phyloP scores from a whole-genome alignment of 371 early-diverging fungal species.

The Catenaria anguillulae region DNA sequence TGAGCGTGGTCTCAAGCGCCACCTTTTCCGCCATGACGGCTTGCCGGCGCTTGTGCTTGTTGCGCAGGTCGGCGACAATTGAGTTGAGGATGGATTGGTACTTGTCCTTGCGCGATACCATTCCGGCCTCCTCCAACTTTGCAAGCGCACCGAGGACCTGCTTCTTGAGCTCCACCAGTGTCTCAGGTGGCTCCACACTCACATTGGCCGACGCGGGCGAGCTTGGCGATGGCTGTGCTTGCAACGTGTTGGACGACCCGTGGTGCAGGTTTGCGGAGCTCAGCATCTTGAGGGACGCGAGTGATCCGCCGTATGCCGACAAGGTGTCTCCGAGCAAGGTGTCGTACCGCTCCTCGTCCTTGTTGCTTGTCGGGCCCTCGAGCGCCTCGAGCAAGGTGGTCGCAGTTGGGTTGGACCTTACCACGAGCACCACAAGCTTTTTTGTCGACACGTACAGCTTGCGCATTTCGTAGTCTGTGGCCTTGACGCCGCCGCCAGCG shows the following conservation, averaged over 20 bases:
- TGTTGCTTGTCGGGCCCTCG: conserved; percentile 44
- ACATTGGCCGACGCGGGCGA: background rate
- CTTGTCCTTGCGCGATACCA: conserved; percentile 19
- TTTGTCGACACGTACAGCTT: conserved; percentile 78
- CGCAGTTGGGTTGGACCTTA: conserved; percentile 63
- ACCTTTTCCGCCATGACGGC: conserved; percentile 57
- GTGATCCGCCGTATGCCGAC: background rate
- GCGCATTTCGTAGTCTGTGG: conserved; percentile 45
- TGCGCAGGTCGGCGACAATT: conserved; percentile 58
- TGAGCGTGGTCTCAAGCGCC: conserved; percentile 57
- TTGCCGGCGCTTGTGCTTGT: conserved; percentile 69
- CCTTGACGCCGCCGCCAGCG: too few species aligned
- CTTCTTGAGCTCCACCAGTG: conserved; percentile 23
- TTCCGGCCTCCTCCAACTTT: conserved; percentile 23
- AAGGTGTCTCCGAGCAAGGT: background rate
- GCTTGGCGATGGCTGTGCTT: background rate
- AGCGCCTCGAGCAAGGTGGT: conserved; percentile 64
- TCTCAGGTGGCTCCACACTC: too few species aligned
- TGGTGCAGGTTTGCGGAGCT: background rate
- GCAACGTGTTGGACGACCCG: background rate
- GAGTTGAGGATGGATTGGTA: conserved; percentile 34
- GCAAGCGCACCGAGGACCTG: conserved; percentile 33
- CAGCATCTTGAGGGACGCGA: background rate
- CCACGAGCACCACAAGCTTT: conserved; percentile 60
- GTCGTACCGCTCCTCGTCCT: conserved; percentile 40